Evolutionary conservation across 129 eudicot genomes (phyloP).

Genomic region (Lonicera japonica): DNA sequence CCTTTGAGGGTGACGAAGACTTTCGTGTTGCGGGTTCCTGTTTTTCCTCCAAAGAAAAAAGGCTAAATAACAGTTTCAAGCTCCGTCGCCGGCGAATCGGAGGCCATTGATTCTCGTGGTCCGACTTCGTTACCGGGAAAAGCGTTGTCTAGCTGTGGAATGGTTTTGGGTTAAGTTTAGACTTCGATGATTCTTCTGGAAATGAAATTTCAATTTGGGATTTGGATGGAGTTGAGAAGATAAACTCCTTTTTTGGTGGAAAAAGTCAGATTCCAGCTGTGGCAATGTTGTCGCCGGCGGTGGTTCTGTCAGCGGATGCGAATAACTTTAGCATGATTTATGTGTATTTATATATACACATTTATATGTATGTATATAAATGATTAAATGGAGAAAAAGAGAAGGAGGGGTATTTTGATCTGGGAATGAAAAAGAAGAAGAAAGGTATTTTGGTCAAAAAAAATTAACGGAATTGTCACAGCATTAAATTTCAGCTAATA

Average conservation of each 20-base stretch:
- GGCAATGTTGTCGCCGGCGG: slow-evolving; percentile 18
- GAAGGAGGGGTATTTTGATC: no score
- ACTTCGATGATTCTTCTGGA: slow-evolving; percentile 50
- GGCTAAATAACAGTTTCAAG: slow-evolving; percentile 27
- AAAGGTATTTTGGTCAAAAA: no score
- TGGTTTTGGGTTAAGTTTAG: slow-evolving; percentile 56
- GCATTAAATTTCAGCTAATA: no score
- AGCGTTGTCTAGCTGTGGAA: slow-evolving; percentile 92
- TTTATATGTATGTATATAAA: no score
- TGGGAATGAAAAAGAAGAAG: no score
- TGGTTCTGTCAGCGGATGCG: slow-evolving; percentile 36
- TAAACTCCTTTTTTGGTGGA: slow-evolving; percentile 18
- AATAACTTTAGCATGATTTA: no score
- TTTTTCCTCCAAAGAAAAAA: slow-evolving; percentile 15
- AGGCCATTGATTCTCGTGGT: slow-evolving; percentile 41
- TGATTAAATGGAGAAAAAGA: no score
- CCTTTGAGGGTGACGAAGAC: slow-evolving; percentile 30
- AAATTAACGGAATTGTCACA: no score
- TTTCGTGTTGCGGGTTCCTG: slow-evolving; percentile 39
- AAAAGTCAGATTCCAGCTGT: slow-evolving; percentile 22
- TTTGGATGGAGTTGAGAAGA: slow-evolving; percentile 24
- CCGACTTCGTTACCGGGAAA: slow-evolving; percentile 60
- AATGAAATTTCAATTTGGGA: slow-evolving; percentile 45
- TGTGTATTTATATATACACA: no score
- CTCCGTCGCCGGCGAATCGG: slow-evolving; percentile 34